Base-by-base conservation (phyloP, 139 green algal species). In the Chlamydomonas sp. region DNA sequence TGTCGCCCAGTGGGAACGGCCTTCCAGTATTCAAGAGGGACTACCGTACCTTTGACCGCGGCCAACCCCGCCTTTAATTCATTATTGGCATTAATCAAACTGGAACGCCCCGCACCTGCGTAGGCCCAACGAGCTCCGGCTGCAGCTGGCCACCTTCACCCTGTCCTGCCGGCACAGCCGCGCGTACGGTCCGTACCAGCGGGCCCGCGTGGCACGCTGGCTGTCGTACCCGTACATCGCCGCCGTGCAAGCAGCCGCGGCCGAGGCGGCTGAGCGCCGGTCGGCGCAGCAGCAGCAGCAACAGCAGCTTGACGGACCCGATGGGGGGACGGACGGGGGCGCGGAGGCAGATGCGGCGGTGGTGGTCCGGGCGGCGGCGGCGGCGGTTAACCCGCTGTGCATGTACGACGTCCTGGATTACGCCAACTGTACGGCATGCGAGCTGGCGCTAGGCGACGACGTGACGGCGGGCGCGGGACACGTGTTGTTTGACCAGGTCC, bases 81-180 rank as follows among this genome's bases (percentile, higher is more conserved):
- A 8, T 9, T 18, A 16, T 77, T 77, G 18, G 16, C 5, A 78
- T 7, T 31, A 3, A 16, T 63, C 1, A 3, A 9, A 57, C 10
- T 5, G 12, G 12, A 18, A 76, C 3, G 4, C 18, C 69, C 69
- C 3, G 3, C 69, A 60, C 12, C 78, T 16, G 7, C 60, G 17
- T 86, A 90, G 90, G 73, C 78, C 73, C 8, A 63, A 92, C 74
- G 90, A 92, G 90, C 59, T 85, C 16, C 86, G 90, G 2, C 15
- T 88, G 64, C 90, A 88, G 73, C 31, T 92, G 66, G 59, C 62
- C 3, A 64, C 83, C 58, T 92, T 92, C 68, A 59, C 83, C 16
- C n/a, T 85, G 9, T 18, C 20, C 60, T 63, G 75, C 79, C 90
- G 90, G 64, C 74, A 88, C 63, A 72, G 58, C 68, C 59, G 78